Evolutionary conservation across 805 yeast genomes (phyloP).

Genomic region (Ogataea pini): DNA sequence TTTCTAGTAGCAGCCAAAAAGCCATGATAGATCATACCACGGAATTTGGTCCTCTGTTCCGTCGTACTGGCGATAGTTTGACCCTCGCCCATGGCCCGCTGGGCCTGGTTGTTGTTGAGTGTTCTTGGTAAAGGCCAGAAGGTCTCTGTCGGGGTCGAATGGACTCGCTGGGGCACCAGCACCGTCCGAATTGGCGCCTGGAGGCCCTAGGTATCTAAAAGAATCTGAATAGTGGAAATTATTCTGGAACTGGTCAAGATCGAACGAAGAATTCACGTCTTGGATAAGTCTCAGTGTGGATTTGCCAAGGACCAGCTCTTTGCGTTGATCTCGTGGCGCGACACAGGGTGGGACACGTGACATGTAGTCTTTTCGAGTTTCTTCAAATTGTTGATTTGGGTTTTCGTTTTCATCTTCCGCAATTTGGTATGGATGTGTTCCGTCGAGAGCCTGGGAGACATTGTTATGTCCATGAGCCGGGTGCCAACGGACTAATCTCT

Average conservation of each 20-base stretch:
- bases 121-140: constrained; percentile 13
- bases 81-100: background rate
- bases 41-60: constrained; percentile 8
- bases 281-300: constrained; percentile 20
- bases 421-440: constrained; percentile 35
- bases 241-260: constrained; percentile 14
- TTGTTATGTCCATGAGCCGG: constrained; percentile 31
- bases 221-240: constrained; percentile 21
- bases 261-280: constrained; percentile 21
- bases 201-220: constrained; percentile 15
- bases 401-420: constrained; percentile 2
- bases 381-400: background rate
- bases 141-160: constrained; percentile 21
- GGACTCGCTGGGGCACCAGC: constrained; percentile 14
- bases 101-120: background rate
- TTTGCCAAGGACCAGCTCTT: constrained; percentile 14
- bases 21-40: constrained; percentile 17
- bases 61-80: constrained; percentile 1
- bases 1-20: constrained; percentile 20
- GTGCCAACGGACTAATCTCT: constrained; percentile 38
- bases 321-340: background rate
- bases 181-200: background rate
- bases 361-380: background rate
- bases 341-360: constrained; percentile 4
- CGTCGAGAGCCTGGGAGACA: constrained; percentile 33